Conservation (phyloP, 1,139 yeast species). For the Sugiyamaella novakii region DNA sequence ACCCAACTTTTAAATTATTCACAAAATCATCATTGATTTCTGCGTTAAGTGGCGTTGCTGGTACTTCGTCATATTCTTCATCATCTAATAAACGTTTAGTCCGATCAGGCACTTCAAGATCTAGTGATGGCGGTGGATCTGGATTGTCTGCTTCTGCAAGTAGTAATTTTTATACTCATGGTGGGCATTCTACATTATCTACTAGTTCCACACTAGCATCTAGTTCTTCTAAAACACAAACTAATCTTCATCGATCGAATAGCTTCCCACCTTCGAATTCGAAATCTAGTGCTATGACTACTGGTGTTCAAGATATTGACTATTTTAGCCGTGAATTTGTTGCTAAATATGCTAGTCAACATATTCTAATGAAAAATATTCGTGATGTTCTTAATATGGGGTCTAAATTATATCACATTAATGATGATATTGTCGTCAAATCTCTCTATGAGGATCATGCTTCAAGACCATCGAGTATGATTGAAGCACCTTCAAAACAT, state of each 20-base stretch:
- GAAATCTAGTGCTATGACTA: constrained; percentile 36
- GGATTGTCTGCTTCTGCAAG: constrained; percentile 8
- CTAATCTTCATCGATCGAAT: constrained; percentile 39
- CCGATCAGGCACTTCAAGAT: constrained; percentile 15
- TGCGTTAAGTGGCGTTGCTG: constrained; percentile 24
- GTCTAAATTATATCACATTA: constrained; percentile 54
- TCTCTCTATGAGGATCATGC: constrained; percentile 46
- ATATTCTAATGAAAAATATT: constrained; percentile 54
- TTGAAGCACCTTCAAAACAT: constrained; percentile 51
- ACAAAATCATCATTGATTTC: constrained; percentile 51
- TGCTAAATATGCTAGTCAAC: constrained; percentile 45
- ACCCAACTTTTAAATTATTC: constrained; percentile 58
- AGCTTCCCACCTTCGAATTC: constrained; percentile 42
- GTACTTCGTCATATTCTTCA: background rate
- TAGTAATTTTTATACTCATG: constrained; percentile 14
- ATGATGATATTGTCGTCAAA: constrained; percentile 58
- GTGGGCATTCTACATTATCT: constrained; percentile 8
- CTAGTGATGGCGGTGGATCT: constrained; percentile 12
- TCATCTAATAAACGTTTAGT: constrained; percentile 2
- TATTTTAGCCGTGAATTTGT: constrained; percentile 42
- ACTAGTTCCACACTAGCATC: constrained; percentile 8
- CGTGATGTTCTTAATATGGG: constrained; percentile 64
- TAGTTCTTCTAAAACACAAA: background rate
- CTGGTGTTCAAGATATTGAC: constrained; percentile 45
- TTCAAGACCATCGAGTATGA: constrained; percentile 52